Base-by-base conservation (phyloP, 352 stramenopile species). In the Globisporangium iwayamae region DNA sequence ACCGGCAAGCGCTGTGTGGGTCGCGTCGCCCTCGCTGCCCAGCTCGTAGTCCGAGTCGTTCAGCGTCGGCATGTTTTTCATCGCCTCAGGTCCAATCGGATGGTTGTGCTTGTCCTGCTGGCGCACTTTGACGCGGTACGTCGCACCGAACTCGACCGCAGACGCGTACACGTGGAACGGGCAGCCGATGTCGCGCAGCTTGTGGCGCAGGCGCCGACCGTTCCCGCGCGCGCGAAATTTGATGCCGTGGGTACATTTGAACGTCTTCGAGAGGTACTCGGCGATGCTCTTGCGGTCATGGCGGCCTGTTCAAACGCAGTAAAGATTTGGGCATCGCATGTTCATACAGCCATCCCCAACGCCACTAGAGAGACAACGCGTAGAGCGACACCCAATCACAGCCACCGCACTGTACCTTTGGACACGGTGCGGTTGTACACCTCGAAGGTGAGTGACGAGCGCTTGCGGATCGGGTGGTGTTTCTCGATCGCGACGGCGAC, bases 341-440 rank as follows among this genome's bases (percentile, higher is more conserved):
- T 25, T 25, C 22, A 25, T 25, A 25, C 22, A 25, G 22, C 22
- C 22, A 25, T 25, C 22, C 22, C 22, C 22, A 25, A 25, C 22
- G 22, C 22, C 22, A 25, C 22, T 25, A 25, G 22, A 25, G 22
- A 25, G 22, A 25, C 22, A 25, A 25, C 1, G 22, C 22, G 22
- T 25, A 25, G 22, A 25, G 1, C 22, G 22, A 25, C 22, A 25
- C 22, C 0, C 22, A 25, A 25, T 0, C 22, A 25, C 22, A 25
- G 22, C 22, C 22, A 25, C 22, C 22, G 16, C 18, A 20, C 14
- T 25, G 3, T 9, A 68, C 52, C 84, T 73, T 93, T 93, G 7
- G 84, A 93, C n/a, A 93, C 84, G 1, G 84, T 93, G 68, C 84
- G 84, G 63, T 93, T 93, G 77, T 93, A 93, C 32, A 93, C 84